A percentile compares a stretch with the other conserved stretches of the same genome.
Conservation (phyloP, 805 yeast genomes). For the Saturnispora saitoi region DNA sequence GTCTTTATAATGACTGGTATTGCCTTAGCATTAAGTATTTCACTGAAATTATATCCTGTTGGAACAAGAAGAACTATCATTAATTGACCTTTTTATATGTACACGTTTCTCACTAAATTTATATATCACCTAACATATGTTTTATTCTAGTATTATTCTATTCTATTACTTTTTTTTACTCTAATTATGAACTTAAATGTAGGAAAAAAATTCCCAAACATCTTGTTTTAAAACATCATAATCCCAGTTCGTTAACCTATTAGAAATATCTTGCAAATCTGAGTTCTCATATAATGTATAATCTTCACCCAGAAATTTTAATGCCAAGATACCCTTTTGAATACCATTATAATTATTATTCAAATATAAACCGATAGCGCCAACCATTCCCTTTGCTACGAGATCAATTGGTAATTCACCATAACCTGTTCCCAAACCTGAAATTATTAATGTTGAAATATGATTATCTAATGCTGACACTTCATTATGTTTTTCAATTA, state of each 20-base stretch:
- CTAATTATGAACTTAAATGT: too few relatives aligned
- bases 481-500: conserved; percentile 18
- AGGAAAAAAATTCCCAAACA: conserved; percentile 8
- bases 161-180: too few relatives aligned
- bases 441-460: conserved; percentile 17
- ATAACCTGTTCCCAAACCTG: conserved; percentile 35
- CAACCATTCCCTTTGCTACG: conserved; percentile 30
- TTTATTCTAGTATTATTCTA: neutral
- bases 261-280: neutral
- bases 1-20: conserved; percentile 21
- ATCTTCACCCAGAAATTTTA: conserved; percentile 23
- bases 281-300: conserved; percentile 7
- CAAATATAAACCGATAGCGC: conserved; percentile 23
- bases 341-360: conserved; percentile 4
- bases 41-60: conserved; percentile 17
- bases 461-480: conserved; percentile 4
- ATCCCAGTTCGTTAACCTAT: neutral
- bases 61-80: neutral
- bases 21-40: conserved; percentile 19
- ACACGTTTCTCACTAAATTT: neutral
- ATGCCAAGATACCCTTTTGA: conserved; percentile 19
- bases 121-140: neutral
- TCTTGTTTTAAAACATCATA: conserved; percentile 8
- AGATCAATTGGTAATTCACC: conserved; percentile 28
- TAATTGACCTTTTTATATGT: neutral